Percentiles rank a stretch among this genome's conserved stretches.
These are phyloP conservation scores for Vitis vinifera DNA, from an alignment of 164 flowering plant genomes.

Conservation along the genomic window ASM3070453v1 NC_081807.1:20983001-20983500, in stretches of 20 bases:
- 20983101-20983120: background rate
- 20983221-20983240: background rate
- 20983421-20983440: background rate
- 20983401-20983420: background rate
- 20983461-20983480: background rate
- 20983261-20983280: background rate
- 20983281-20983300: too few relatives aligned
- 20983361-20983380: slow-evolving; percentile 11
- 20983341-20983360: slow-evolving; percentile 13
- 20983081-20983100: background rate
- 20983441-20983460: background rate
- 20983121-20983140: background rate
- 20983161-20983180: background rate
- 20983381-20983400: background rate
- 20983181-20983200: background rate
- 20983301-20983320: background rate
- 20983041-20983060: background rate
- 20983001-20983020: background rate
- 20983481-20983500: background rate
- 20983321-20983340: background rate
- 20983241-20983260: background rate
- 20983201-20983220: slow-evolving; percentile 2
- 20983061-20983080: background rate
- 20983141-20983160: background rate
- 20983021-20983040: background rate